phyloP scores from a whole-genome alignment of 495 filamentous ascomycete genomes.

The Aspergillus sclerotiicarbonarius region DNA sequence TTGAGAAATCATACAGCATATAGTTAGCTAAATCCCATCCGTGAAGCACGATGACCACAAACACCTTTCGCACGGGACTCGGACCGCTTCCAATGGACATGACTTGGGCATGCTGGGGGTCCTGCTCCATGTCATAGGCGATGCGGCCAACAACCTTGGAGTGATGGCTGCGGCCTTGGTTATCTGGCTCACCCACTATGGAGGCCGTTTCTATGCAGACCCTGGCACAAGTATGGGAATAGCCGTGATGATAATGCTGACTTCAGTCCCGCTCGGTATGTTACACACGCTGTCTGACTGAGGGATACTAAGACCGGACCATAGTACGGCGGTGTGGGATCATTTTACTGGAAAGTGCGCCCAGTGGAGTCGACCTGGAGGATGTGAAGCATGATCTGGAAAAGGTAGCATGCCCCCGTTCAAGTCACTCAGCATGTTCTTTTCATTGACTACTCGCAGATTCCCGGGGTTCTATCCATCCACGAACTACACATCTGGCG shows the following conservation, averaged over 20 bases:
- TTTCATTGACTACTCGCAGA: slow-evolving; percentile 9
- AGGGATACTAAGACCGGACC: not conserved
- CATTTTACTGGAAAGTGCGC: slow-evolving; percentile 79
- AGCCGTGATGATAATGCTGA: slow-evolving; percentile 41
- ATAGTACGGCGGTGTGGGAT: slow-evolving; percentile 33
- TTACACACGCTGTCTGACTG: not conserved
- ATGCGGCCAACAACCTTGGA: slow-evolving; percentile 46
- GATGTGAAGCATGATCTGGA: slow-evolving; percentile 70
- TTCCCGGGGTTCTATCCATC: slow-evolving; percentile 37
- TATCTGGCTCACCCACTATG: slow-evolving; percentile 40
- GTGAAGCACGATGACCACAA: slow-evolving; percentile 51
- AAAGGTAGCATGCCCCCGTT: slow-evolving; percentile 13
- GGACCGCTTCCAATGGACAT: slow-evolving; percentile 3
- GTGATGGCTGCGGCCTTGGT: slow-evolving; percentile 43
- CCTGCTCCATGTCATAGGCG: slow-evolving; percentile 46
- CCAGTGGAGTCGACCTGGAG: slow-evolving; percentile 66
- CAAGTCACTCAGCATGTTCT: not conserved
- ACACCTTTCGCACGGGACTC: slow-evolving; percentile 41
- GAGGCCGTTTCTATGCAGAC: slow-evolving; percentile 44
- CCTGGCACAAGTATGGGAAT: slow-evolving; percentile 46
- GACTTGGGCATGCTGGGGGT: slow-evolving; percentile 49
- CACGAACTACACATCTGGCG: slow-evolving; percentile 51
- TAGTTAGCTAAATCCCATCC: slow-evolving; percentile 21
- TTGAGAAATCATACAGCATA: not conserved
- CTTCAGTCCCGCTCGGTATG: slow-evolving; percentile 39